Conservation (phyloP, 352 stramenopile species). For the Phytophthora europaea region DNA sequence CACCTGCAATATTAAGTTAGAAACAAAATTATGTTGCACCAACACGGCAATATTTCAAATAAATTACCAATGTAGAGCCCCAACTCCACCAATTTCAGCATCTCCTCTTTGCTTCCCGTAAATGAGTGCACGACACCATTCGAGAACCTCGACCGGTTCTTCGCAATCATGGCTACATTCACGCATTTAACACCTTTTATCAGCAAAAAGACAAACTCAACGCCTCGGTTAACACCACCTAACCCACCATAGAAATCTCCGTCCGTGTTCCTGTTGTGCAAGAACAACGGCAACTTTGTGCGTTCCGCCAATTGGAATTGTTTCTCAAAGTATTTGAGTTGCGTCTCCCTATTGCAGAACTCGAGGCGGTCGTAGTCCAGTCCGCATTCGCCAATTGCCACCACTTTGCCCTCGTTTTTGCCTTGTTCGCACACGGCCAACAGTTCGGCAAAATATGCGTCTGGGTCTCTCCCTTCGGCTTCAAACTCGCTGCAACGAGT, state of each 20-base stretch:
- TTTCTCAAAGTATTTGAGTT: conserved; percentile 94
- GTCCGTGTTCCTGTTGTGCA: conserved; percentile 97
- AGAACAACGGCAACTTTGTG: conserved; percentile 94
- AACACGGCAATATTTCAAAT: not conserved
- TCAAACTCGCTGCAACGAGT: conserved; percentile 94
- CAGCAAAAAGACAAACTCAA: conserved; percentile 2
- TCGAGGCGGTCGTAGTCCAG: conserved; percentile 98
- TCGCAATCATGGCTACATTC: conserved; percentile 70
- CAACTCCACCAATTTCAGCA: conserved; percentile 92
- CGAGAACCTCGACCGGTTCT: conserved; percentile 73
- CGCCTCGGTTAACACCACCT: not conserved
- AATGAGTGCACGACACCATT: conserved; percentile 98
- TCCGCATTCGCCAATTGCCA: conserved; percentile 97
- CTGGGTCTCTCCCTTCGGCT: conserved; percentile 53
- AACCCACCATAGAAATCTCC: conserved; percentile 91
- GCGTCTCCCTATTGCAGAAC: conserved; percentile 93
- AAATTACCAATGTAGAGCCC: conserved; percentile 94
- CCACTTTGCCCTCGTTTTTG: conserved; percentile 71
- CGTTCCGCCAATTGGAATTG: conserved; percentile 93
- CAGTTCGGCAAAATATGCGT: conserved; percentile 74
- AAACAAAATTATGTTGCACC: not conserved
- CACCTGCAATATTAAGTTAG: conserved; percentile 43
- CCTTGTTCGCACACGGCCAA: conserved; percentile 68
- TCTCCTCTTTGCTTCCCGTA: conserved; percentile 94
- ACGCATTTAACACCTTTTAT: not conserved